Percentiles rank a stretch among this genome's conserved stretches.
Conservation (phyloP, 2,329 filamentous ascomycete genomes). For the Lasiodiplodia sp. region DNA sequence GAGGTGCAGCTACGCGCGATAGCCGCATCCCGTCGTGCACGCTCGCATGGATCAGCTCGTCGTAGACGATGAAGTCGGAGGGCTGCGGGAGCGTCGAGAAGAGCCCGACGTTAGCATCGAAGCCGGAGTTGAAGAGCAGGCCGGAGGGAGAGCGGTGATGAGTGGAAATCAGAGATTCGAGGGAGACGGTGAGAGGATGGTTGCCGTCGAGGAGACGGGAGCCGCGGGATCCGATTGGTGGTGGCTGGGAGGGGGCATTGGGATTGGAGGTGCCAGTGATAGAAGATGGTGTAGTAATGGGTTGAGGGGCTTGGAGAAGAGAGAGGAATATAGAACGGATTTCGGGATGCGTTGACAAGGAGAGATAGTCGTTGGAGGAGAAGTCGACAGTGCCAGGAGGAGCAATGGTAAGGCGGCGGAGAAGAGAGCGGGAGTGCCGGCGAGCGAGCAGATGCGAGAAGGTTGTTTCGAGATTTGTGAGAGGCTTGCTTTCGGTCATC, state of each 20-base stretch:
- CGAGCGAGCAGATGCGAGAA: constrained; percentile 45
- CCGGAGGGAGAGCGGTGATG: constrained; percentile 67
- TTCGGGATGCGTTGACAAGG: constrained; percentile 57
- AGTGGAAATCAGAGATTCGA: constrained; percentile 64
- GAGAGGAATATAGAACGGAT: constrained; percentile 59
- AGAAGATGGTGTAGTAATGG: constrained; percentile 53
- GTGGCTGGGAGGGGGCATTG: constrained; percentile 57
- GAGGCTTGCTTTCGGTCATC: neutral
- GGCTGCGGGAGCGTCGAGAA: constrained; percentile 57
- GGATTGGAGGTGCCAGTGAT: constrained; percentile 69
- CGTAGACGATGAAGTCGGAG: constrained; percentile 67
- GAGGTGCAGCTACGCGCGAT: constrained; percentile 59
- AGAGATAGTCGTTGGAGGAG: constrained; percentile 72
- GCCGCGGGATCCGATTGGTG: constrained; percentile 60
- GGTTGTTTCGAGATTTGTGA: constrained; percentile 36
- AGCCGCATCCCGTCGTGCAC: constrained; percentile 78
- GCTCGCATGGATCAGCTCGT: constrained; percentile 79
- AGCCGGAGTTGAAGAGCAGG: constrained; percentile 66
- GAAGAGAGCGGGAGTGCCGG: constrained; percentile 46
- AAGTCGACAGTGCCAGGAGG: constrained; percentile 59
- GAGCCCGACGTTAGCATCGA: constrained; percentile 58
- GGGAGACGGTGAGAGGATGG: constrained; percentile 63
- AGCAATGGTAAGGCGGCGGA: constrained; percentile 42
- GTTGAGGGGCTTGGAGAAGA: constrained; percentile 47
- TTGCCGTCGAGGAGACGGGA: constrained; percentile 72